Conservation (phyloP, 176 grass and related monocot genomes). For the Pharus latifolius region DNA sequence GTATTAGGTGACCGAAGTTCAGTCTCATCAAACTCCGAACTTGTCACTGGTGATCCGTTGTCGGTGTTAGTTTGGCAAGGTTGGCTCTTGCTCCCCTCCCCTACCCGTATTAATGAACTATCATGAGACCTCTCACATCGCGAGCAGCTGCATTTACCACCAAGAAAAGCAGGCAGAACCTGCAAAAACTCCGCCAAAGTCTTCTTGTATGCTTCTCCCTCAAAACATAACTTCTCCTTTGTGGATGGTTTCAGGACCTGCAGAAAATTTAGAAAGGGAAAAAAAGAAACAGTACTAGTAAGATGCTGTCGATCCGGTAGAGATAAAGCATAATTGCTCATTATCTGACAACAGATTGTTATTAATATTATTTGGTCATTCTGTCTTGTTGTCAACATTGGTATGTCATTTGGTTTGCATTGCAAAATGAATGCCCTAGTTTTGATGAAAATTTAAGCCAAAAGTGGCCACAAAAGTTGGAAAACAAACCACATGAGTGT, state of each 20-base stretch:
- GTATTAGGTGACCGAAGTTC: slow-evolving; percentile 35
- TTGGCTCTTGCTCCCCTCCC: slow-evolving; percentile 37
- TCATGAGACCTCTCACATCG: slow-evolving; percentile 43
- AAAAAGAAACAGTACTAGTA: background rate
- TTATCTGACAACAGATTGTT: background rate
- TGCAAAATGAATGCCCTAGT: background rate
- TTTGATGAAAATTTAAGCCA: background rate
- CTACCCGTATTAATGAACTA: slow-evolving; percentile 8
- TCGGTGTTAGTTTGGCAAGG: slow-evolving; percentile 4
- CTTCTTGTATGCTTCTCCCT: slow-evolving; percentile 78
- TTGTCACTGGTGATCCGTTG: slow-evolving; percentile 2
- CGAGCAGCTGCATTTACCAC: slow-evolving; percentile 63
- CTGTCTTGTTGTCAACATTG: background rate
- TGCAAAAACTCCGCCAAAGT: slow-evolving; percentile 54
- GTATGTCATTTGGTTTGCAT: background rate
- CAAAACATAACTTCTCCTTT: slow-evolving; percentile 65
- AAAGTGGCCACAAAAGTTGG: background rate
- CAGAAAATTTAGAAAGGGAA: background rate
- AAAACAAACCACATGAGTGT: background rate
- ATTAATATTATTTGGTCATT: background rate
- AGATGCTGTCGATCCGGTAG: background rate
- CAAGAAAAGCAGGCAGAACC: slow-evolving; percentile 56
- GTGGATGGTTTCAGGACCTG: slow-evolving; percentile 73
- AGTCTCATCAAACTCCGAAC: slow-evolving; percentile 9
- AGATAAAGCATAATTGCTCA: background rate